Evolutionary conservation across 495 filamentous ascomycete species (phyloP).

Genomic region (Penicillium desertorum): DNA sequence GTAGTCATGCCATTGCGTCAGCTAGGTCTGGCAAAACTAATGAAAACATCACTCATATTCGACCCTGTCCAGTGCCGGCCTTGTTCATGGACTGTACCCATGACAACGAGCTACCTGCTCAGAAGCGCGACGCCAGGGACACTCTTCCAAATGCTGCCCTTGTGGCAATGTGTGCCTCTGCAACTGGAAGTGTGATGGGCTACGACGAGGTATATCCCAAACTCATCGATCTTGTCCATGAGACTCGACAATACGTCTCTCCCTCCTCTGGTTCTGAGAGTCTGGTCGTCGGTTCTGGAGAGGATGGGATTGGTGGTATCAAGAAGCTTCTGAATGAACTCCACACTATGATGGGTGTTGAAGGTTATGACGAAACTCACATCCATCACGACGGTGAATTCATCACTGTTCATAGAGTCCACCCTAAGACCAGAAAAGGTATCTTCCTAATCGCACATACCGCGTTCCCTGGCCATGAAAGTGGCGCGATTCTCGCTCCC

Average conservation of each 20-base stretch:
- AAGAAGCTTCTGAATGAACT: constrained; percentile 91
- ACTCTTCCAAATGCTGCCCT: constrained; percentile 95
- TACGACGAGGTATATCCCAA: constrained; percentile 97
- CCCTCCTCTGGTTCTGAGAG: constrained; percentile 59
- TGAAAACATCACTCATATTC: constrained; percentile 71
- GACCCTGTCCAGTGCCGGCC: constrained; percentile 79
- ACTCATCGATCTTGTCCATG: constrained; percentile 84
- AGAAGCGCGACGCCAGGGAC: constrained; percentile 92
- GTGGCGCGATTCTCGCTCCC: constrained; percentile 70
- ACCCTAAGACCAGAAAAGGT: constrained; percentile 85
- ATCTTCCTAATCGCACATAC: constrained; percentile 95
- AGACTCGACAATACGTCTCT: constrained; percentile 78
- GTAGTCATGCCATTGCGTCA: constrained; percentile 41
- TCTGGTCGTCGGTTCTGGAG: constrained; percentile 59
- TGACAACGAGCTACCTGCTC: constrained; percentile 94
- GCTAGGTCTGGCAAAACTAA: constrained; percentile 39
- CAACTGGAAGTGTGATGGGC: constrained; percentile 95
- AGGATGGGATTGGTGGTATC: constrained; percentile 80
- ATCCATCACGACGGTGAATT: constrained; percentile 96
- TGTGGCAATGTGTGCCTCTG: constrained; percentile 91
- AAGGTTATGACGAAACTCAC: constrained; percentile 92
- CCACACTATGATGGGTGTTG: constrained; percentile 88
- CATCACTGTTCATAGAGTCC: constrained; percentile 92
- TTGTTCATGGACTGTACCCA: constrained; percentile 99
- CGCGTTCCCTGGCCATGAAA: constrained; percentile 84